Evolutionary conservation across 169 alveolate genomes (phyloP).

Genomic region (Eimeria acervulina): DNA sequence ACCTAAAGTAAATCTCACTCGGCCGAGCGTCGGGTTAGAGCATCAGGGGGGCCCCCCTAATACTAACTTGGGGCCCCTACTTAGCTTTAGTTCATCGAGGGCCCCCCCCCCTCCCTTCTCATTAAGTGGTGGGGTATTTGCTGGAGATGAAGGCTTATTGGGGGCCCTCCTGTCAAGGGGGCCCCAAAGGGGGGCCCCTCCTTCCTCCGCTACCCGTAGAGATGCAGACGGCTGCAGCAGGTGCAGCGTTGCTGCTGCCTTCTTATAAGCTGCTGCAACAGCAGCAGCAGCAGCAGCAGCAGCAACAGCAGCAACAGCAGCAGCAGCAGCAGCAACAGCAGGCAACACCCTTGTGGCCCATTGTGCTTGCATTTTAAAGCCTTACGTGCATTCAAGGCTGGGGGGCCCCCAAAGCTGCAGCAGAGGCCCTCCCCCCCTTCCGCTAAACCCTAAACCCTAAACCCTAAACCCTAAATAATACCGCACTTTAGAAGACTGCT

Average conservation of each 20-base stretch:
- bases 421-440: not conserved
- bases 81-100: too few species aligned
- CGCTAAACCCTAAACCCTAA: too few species aligned
- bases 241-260: not conserved
- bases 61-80: too few species aligned
- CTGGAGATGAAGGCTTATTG: not conserved
- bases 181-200: not conserved
- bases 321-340: not conserved
- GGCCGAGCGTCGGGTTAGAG: too few species aligned
- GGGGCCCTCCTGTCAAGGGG: slow-evolving; percentile 30
- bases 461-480: too few species aligned
- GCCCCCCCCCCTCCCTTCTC: not conserved
- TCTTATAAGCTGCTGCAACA: not conserved
- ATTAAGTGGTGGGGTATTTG: not conserved
- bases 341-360: too few species aligned
- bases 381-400: too few species aligned
- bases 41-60: too few species aligned
- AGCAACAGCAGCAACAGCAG: not conserved
- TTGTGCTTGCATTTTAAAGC: too few species aligned
- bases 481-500: too few species aligned
- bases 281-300: not conserved
- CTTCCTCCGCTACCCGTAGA: not conserved
- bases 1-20: too few species aligned
- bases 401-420: not conserved
- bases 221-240: not conserved